Evolutionary conservation across 257 asterid species (phyloP), one percentile per base, ranked within the genome.

Genomic region (Lavandula angustifolia): DNA sequence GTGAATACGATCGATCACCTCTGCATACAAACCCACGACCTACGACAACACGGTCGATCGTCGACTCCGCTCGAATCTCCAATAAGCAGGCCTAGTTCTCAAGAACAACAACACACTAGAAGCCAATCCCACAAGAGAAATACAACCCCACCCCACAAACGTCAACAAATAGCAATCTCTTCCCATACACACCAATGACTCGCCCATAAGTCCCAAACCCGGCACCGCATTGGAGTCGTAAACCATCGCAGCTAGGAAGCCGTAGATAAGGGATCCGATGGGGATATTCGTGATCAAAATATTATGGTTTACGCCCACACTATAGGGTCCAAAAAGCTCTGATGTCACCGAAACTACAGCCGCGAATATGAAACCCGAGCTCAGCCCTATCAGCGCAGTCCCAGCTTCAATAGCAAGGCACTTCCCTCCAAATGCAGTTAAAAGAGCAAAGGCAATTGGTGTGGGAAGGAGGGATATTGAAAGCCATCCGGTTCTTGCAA

Each of bases 321-420:
- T 82, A 32, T 80, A 75, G 1, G 95, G 89, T 11, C 96, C 98
- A 4, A 92, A 92, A 5, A 92, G 96, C 79, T 92, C 96, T 0
- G 96, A 89, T 49, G 98, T 92, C 63, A 92, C 76, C 35, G 96
- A 85, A 46, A 92, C 91, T 5, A 96, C 95, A 4, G 96, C 95
- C 0, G 98, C 92, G 11, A 92, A 86, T 68, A 92, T 85, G 81
- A 89, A 92, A 5, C 98, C 96, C 5, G 98, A 89, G 81, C 96
- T 86, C 70, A 92, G 77, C 12, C 95, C 98, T n/a, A 89, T 79
- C 50, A 92, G n/a, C 3, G 91, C 88, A 8, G 98, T 92, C 9
- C 86, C 96, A 6, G 63, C 82, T 76, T 79, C 75, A 60, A 92
- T 69, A 4, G 82, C 87, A 38, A 56, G n/a, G 17, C 7, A 11